Base-by-base conservation (phyloP, 2,329 filamentous ascomycete species). In the Onygenales sp. region DNA sequence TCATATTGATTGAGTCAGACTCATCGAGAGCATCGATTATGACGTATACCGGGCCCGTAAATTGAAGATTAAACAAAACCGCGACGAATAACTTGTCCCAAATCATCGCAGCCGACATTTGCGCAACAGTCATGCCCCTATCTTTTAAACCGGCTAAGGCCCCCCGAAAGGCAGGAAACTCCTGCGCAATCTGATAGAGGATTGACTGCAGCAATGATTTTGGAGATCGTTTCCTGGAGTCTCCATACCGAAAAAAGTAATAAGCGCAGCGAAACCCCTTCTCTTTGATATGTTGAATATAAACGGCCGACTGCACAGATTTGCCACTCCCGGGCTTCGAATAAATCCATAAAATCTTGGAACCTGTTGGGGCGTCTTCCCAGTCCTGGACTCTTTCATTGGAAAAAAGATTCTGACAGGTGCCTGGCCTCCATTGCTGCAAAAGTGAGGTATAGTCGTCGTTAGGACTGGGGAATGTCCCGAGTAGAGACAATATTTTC, bases 11-110 rank as follows among this genome's bases (percentile, higher is more conserved):
- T 11, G 61, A 14, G 21, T 69, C 63, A 14, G 62, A 61, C 46
- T 74, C 69, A 49, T 74, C 70, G 1, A 74, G 33, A 2, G 61
- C 70, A 60, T 74, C 70, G 44, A 73, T 65, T 7, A 74, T 57
- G 68, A 66, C 70, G 56, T 70, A 73, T 2, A 73, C 21, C 0
- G 67, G 61, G 3, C 51, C 21, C 4, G 52, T 6, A 1, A 54
- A 32, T 3, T 57, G 40, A 33, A 62, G 59, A 8, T 57, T 56
- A 54, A 65, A 68, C 7, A 72, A 54, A 32, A 61, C 59, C 8
- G 59, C 58, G 34, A 59, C 58, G 56, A 70, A 73, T 0, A 68
- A 52, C 32, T 52, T 62, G 6, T 67, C 57, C 68, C 66, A 75
- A 2, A 67, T 58, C 5, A 48, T 57, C 21, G 52, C 54, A 0